Evolutionary conservation across 208 protist species (phyloP).

Genomic region (Wallacemonas sp.): DNA sequence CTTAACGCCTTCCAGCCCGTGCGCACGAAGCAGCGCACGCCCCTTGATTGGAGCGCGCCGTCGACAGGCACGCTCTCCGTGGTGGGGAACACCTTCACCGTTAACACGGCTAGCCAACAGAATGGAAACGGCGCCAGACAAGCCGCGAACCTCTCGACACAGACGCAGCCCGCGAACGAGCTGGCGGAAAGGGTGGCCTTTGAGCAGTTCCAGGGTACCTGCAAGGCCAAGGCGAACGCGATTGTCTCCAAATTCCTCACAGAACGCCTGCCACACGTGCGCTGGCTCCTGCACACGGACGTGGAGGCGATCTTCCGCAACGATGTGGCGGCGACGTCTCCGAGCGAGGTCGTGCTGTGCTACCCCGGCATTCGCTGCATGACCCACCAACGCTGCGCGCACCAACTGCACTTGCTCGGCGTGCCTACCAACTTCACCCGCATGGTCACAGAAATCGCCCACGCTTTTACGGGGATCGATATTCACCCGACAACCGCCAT

Average conservation of each 20-base stretch:
- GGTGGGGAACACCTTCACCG: neutral
- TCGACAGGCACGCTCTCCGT: slow-evolving; percentile 22
- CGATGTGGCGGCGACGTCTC: slow-evolving; percentile 69
- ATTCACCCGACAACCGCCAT: slow-evolving; percentile 87
- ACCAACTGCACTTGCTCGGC: slow-evolving; percentile 65
- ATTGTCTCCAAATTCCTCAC: slow-evolving; percentile 59
- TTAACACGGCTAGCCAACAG: neutral
- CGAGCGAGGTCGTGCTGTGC: slow-evolving; percentile 66
- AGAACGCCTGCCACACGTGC: slow-evolving; percentile 49
- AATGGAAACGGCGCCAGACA: neutral
- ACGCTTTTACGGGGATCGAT: slow-evolving; percentile 75
- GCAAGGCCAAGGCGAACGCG: slow-evolving; percentile 40
- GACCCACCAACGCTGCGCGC: slow-evolving; percentile 69
- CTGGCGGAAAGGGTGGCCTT: slow-evolving; percentile 6
- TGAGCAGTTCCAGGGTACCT: slow-evolving; percentile 30
- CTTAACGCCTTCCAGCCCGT: slow-evolving; percentile 26
- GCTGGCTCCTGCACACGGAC: slow-evolving; percentile 71
- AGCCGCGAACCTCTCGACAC: neutral
- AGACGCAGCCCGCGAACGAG: neutral
- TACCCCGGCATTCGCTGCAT: slow-evolving; percentile 82
- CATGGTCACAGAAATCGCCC: slow-evolving; percentile 74
- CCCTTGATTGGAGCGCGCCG: slow-evolving; percentile 34
- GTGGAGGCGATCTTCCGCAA: slow-evolving; percentile 53
- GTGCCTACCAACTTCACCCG: slow-evolving; percentile 74
- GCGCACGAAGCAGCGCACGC: slow-evolving; percentile 32